Base-by-base conservation (phyloP, 306 rosid species). In the Nissolia schottii region DNA sequence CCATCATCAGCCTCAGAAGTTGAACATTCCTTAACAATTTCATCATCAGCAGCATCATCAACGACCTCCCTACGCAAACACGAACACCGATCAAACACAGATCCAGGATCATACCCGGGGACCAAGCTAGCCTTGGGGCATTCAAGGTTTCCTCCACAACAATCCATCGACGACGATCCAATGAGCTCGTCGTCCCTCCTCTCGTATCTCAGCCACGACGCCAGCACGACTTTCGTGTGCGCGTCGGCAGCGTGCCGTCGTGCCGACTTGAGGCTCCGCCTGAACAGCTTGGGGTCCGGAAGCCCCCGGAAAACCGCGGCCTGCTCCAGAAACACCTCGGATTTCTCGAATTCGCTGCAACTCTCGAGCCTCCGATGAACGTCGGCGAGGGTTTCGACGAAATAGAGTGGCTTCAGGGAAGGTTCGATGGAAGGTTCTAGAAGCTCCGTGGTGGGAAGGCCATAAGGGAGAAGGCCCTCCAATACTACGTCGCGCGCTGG, bases 131-230 rank as follows among this genome's bases (percentile, higher is more conserved):
- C 85, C 78, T 60, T 84, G 0, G 98, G 96, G 58, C 98, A 92
- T 60, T 92, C 98, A 1, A 86, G 48, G 70, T 81, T 92, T 62
- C 87, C 77, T 2, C 96, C 94, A 22, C 84, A 78, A 38, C 98
- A 92, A 82, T 79, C 82, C 92, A 86, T 85, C 0, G 98, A 58
- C 0, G 82, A 85, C 0, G 68, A 64, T 4, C 94, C 96, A 14
- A 83, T 48, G 16, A 92, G 84, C 81, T 92, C 96, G 3, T 92
- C 94, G 73, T 92, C 98, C 16, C 96, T 90, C 77, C 96, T 76
- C 77, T 89, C 98, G 31, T 75, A 81, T 67, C 98, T 48, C 32
- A 92, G 61, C 98, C 96, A 89, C 2, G 96, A 80, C 1, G 89
- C 81, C 1, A 92, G 74, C 64, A 92, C 98, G 12, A 89, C 80